Conservation (phyloP, 139 green algal genomes). For the Chlorella sp. region DNA sequence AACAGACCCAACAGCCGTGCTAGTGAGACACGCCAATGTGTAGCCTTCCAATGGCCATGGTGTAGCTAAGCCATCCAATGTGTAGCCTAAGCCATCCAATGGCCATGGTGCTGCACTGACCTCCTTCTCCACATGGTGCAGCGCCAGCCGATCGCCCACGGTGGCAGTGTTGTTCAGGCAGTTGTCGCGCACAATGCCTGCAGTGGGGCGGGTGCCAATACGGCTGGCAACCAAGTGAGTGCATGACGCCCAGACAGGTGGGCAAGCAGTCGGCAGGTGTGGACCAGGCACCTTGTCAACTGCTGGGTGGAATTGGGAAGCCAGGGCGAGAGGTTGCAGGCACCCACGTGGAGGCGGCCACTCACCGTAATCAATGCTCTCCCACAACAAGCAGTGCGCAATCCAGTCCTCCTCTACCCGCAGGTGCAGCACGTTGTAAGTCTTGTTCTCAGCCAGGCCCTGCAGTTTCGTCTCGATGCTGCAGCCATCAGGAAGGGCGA, state of each 20-base stretch:
- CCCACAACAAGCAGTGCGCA: not conserved
- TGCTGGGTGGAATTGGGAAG: not conserved
- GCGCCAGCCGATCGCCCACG: not conserved
- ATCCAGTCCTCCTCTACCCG: not conserved
- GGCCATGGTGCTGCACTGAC: not conserved
- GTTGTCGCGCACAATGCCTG: not conserved
- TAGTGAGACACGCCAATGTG: too few relatives aligned
- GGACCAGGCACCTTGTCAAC: not conserved
- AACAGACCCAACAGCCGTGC: too few relatives aligned
- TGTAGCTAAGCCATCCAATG: too few relatives aligned
- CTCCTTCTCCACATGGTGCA: conserved; percentile 7
- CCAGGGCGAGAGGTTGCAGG: not conserved
- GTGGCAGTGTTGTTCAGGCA: conserved; percentile 25
- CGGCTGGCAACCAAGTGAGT: not conserved
- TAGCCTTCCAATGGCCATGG: too few relatives aligned
- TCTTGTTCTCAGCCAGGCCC: not conserved
- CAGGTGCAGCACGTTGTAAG: conserved; percentile 1
- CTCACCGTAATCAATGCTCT: not conserved
- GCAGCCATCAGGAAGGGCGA: not conserved
- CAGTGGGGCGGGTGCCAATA: not conserved
- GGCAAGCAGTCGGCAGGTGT: not conserved
- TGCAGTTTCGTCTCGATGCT: not conserved
- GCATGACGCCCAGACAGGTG: not conserved
- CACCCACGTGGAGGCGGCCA: not conserved
- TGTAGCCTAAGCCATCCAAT: too few relatives aligned